These are phyloP conservation scores for Stephanodiscus triporus DNA, from an alignment of 108 stramenopile species.

Conservation along the genomic window DNA sequence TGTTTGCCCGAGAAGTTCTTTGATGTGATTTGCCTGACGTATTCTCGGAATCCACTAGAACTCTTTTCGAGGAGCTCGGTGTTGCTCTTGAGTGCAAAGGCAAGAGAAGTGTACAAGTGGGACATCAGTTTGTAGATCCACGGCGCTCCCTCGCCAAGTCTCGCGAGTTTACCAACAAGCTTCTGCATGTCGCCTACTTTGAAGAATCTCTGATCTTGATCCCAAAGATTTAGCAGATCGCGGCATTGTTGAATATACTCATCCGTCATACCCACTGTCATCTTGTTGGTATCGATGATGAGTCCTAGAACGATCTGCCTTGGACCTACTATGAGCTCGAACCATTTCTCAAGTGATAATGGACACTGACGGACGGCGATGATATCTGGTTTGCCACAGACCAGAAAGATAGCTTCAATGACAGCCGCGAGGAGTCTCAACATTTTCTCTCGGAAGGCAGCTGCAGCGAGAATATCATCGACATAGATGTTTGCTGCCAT, in stretches of 20 bases:
- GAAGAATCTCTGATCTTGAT: not conserved
- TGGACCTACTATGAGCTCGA: too few species aligned
- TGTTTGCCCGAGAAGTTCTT: not conserved
- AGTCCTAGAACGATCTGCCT: too few species aligned
- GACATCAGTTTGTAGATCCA: constrained; percentile 22
- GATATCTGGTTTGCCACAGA: too few species aligned
- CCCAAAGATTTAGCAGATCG: too few species aligned
- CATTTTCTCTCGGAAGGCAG: too few species aligned
- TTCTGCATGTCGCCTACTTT: constrained; percentile 6
- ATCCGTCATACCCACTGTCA: too few species aligned
- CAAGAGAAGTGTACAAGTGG: constrained; percentile 23
- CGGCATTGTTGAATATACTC: too few species aligned
- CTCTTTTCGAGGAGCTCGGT: not conserved
- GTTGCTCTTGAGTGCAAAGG: constrained; percentile 17
- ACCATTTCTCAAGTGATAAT: too few species aligned
- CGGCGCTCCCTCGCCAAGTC: not conserved
- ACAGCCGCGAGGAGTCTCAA: too few species aligned
- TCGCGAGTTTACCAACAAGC: constrained; percentile 4
- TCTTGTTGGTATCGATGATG: too few species aligned
- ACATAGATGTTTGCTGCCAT: not conserved
- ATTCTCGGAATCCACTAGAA: not conserved
- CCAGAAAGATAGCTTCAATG: constrained; percentile 8
- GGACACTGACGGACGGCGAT: too few species aligned
- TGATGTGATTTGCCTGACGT: too few species aligned
- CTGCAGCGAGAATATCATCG: not conserved